Conservation (phyloP, 148 eudicot genomes). For the Fallopia convolvulus region DNA sequence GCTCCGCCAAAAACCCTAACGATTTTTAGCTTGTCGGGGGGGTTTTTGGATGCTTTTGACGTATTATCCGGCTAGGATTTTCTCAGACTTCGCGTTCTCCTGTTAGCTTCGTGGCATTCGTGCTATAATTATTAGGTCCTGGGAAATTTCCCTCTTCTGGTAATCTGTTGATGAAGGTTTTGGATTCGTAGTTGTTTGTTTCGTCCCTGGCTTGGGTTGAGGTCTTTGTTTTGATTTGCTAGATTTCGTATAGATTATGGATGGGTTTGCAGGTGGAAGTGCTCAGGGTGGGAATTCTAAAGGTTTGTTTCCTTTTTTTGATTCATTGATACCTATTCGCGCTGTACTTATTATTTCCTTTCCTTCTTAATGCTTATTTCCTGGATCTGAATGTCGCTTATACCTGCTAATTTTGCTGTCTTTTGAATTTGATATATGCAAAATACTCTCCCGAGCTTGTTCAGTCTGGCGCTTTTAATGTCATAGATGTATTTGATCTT, state of each 20-base stretch:
- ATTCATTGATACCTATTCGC: slow-evolving; percentile 5
- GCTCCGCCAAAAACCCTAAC: neutral
- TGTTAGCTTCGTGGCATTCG: slow-evolving; percentile 5
- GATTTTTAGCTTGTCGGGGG: neutral
- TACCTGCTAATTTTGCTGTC: neutral
- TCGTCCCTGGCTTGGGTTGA: neutral
- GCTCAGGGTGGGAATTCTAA: slow-evolving; percentile 19
- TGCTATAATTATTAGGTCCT: neutral
- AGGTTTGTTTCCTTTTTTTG: slow-evolving; percentile 16
- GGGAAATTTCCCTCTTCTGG: neutral
- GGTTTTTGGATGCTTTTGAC: neutral
- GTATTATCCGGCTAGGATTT: neutral
- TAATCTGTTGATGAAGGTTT: neutral
- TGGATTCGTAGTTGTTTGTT: neutral
- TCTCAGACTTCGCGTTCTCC: neutral
- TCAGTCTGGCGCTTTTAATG: neutral
- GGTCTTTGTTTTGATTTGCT: neutral
- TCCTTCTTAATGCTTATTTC: neutral
- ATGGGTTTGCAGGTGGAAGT: slow-evolving; percentile 13
- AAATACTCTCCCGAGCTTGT: neutral
- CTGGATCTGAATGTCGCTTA: neutral
- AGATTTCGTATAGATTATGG: slow-evolving; percentile 7
- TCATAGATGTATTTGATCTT: neutral
- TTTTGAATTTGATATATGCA: neutral
- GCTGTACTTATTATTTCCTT: neutral